These are phyloP conservation scores for Skeletonema potamos DNA, from an alignment of 108 stramenopile genomes.

Conservation along the genomic window DNA sequence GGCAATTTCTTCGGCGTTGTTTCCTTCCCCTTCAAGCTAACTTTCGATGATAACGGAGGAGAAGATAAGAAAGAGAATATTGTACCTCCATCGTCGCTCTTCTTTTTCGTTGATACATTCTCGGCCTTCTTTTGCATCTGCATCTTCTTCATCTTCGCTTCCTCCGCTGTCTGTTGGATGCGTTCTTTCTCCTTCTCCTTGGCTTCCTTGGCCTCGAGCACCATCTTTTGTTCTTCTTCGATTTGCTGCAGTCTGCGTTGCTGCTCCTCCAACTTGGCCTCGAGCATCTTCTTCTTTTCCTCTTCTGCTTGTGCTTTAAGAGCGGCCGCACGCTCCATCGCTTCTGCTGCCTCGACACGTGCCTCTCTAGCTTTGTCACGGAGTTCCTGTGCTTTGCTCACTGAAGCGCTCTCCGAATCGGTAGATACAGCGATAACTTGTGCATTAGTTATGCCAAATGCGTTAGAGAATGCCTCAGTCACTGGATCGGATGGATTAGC, in stretches of 20 bases:
- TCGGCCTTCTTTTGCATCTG: not conserved
- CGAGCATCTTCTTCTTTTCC: not conserved
- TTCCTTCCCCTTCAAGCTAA: not conserved
- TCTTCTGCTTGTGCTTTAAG: conserved; percentile 2
- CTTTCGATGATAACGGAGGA: not conserved
- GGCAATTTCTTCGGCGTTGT: not conserved
- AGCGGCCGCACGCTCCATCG: conserved; percentile 25
- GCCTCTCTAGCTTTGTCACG: conserved; percentile 25
- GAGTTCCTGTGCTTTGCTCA: conserved; percentile 13
- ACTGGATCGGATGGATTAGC: conserved; percentile 22
- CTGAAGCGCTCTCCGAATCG: not conserved
- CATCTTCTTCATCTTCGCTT: conserved; percentile 3
- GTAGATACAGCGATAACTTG: not conserved
- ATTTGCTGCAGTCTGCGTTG: not conserved
- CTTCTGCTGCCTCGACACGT: conserved; percentile 25
- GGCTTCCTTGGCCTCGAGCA: not conserved
- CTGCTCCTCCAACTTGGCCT: conserved; percentile 10
- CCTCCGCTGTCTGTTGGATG: conserved; percentile 2
- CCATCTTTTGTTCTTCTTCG: not conserved
- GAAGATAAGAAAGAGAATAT: not conserved
- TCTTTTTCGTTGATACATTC: not conserved
- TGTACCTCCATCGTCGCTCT: not conserved
- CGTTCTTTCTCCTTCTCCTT: conserved; percentile 7
- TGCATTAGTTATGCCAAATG: not conserved
- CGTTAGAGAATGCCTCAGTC: conserved; percentile 17